Evolutionary conservation across 768 basidiomycete genomes (phyloP).

Genomic region (Psilocybe tampanensis): DNA sequence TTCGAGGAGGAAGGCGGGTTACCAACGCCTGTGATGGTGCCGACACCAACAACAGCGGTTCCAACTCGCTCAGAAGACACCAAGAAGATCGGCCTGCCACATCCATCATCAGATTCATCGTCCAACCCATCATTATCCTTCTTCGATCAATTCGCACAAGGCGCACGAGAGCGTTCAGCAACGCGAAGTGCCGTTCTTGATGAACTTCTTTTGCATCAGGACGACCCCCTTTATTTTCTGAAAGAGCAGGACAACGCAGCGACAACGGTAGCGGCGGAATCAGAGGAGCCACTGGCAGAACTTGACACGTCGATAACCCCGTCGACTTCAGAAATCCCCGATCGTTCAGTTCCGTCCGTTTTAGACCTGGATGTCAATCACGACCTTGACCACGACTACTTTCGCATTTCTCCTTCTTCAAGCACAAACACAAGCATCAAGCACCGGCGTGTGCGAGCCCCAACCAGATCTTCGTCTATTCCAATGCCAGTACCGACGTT

Average conservation of each 20-base stretch:
- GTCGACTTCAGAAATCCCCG: background rate
- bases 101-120: background rate
- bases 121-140: constrained; percentile 45
- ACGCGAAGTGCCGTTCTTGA: constrained; percentile 58
- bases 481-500: constrained; percentile 33
- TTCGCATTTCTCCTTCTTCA: constrained; percentile 18
- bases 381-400: constrained; percentile 42
- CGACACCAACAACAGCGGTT: constrained; percentile 9
- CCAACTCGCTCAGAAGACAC: background rate
- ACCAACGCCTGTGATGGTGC: background rate
- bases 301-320: background rate
- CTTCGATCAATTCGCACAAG: constrained; percentile 62
- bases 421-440: constrained; percentile 4
- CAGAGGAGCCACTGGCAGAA: background rate
- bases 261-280: background rate
- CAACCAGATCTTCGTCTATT: constrained; percentile 30
- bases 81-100: background rate
- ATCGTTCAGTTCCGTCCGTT: background rate
- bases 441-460: constrained; percentile 27
- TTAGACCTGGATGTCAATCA: constrained; percentile 16
- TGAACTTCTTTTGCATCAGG: constrained; percentile 66
- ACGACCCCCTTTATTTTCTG: constrained; percentile 71
- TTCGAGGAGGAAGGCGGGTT: constrained; percentile 15
- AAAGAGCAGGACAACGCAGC: constrained; percentile 20
- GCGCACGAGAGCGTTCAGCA: constrained; percentile 56